Evolutionary conservation across 352 stramenopile species (phyloP).

Genomic region (Pythium phragmiticola): DNA sequence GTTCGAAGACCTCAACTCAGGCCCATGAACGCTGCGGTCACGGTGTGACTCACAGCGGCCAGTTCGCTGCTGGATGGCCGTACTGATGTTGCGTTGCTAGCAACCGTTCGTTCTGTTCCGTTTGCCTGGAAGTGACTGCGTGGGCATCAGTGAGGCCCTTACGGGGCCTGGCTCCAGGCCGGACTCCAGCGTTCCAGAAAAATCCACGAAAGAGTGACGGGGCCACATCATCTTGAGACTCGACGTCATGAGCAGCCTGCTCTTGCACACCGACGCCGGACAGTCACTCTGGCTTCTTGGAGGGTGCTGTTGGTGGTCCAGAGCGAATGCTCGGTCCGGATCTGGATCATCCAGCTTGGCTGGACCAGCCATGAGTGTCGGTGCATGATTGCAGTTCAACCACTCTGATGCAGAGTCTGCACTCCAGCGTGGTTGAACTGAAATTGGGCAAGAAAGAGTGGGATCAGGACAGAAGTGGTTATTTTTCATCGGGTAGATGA

Average conservation of each 20-base stretch:
- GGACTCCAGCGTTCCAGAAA: slow-evolving; percentile 23
- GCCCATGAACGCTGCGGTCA: too few relatives aligned
- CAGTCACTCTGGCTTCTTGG: slow-evolving; percentile 25
- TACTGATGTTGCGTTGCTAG: not conserved
- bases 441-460: slow-evolving; percentile 23
- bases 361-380: slow-evolving; percentile 19
- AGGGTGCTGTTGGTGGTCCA: slow-evolving; percentile 28
- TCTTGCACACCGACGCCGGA: slow-evolving; percentile 6
- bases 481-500: slow-evolving; percentile 17
- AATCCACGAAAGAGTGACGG: slow-evolving; percentile 23
- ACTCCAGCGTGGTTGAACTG: slow-evolving; percentile 24
- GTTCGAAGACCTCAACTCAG: too few relatives aligned
- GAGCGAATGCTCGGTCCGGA: slow-evolving; percentile 10
- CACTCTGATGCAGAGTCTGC: too few relatives aligned
- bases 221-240: slow-evolving; percentile 10
- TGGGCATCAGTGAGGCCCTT: not conserved
- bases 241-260: slow-evolving; percentile 9
- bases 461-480: slow-evolving; percentile 20
- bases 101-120: slow-evolving; percentile 16
- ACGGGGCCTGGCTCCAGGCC: not conserved
- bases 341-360: too few relatives aligned
- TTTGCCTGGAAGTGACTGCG: not conserved
- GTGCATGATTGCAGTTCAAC: slow-evolving; percentile 15
- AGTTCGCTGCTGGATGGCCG: not conserved
- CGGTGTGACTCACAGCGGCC: not conserved